These are phyloP conservation scores for Bruguiera gymnorhiza DNA, from an alignment of 345 rosid genomes.

Conservation along the genomic window DNA sequence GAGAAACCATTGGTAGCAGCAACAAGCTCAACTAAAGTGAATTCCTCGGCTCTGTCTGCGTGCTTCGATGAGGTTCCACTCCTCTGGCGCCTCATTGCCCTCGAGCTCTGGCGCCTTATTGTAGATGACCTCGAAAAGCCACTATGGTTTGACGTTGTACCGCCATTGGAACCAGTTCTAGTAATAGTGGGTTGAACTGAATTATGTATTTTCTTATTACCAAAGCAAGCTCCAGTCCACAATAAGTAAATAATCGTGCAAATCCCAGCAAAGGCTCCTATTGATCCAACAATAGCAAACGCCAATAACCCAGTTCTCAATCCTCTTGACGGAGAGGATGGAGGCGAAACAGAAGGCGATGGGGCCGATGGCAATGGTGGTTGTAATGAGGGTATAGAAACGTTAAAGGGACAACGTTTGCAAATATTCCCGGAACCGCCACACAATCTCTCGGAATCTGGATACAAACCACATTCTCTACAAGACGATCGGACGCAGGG, in stretches of 20 bases:
- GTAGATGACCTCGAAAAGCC: constrained; percentile 63
- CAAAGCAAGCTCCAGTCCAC: constrained; percentile 77
- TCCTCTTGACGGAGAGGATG: constrained; percentile 27
- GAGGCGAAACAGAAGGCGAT: constrained; percentile 5
- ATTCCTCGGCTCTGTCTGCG: constrained; percentile 76
- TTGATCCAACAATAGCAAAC: constrained; percentile 69
- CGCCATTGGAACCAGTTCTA: constrained; percentile 53
- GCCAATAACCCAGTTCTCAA: constrained; percentile 61
- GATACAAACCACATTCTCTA: constrained; percentile 45
- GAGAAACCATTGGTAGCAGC: constrained; percentile 74
- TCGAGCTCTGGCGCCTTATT: constrained; percentile 71
- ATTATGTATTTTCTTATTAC: constrained; percentile 80
- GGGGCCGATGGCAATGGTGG: background rate
- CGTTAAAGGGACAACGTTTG: constrained; percentile 24
- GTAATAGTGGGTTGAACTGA: constrained; percentile 91
- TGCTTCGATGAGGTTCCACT: constrained; percentile 93
- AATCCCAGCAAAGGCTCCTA: constrained; percentile 61
- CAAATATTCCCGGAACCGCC: constrained; percentile 56
- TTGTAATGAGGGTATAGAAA: constrained; percentile 18
- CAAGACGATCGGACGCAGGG: constrained; percentile 56
- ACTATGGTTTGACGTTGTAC: constrained; percentile 45
- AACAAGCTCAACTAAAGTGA: constrained; percentile 61
- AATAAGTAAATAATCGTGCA: constrained; percentile 59
- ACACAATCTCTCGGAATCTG: constrained; percentile 46
- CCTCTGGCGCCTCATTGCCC: constrained; percentile 78